A percentile compares a stretch with the other conserved stretches of the same genome.
These are phyloP conservation scores for Penicillium waksmanii DNA, from an alignment of 495 filamentous ascomycete species.

Conservation along the genomic window DNA sequence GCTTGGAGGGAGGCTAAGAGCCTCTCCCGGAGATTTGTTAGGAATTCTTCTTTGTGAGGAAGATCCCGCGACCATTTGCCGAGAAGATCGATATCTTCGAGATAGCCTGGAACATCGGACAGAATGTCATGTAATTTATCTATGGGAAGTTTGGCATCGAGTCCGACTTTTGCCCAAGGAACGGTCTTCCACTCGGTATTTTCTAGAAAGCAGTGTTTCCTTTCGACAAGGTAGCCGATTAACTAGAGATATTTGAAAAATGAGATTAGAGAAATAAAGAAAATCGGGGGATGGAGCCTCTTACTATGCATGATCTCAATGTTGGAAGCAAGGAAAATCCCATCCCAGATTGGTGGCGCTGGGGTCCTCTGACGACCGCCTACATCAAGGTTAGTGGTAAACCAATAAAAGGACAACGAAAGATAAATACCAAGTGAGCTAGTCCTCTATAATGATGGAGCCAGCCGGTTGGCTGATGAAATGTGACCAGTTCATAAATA, in stretches of 20 bases:
- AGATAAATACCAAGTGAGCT: constrained; percentile 14
- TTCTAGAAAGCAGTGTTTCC: constrained; percentile 28
- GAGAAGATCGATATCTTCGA: constrained; percentile 19
- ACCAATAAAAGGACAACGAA: background rate
- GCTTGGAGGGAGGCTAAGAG: constrained; percentile 8
- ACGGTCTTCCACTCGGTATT: constrained; percentile 24
- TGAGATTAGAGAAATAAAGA: background rate
- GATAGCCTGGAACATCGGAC: constrained; percentile 19
- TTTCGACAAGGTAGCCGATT: constrained; percentile 21
- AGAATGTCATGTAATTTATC: constrained; percentile 20
- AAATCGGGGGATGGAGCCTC: background rate
- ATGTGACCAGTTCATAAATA: constrained; percentile 23
- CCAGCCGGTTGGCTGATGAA: constrained; percentile 21
- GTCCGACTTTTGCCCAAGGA: constrained; percentile 16
- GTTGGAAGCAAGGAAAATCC: constrained; percentile 14
- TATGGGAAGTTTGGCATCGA: constrained; percentile 12
- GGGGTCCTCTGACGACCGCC: constrained; percentile 23
- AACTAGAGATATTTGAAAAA: background rate
- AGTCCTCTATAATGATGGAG: constrained; percentile 25
- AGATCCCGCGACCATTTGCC: background rate
- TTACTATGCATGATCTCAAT: constrained; percentile 22
- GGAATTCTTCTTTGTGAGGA: constrained; percentile 9
- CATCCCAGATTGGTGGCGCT: constrained; percentile 20
- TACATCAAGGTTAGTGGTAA: constrained; percentile 2
- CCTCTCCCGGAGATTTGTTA: background rate